Conservation (phyloP, 176 grass and related monocot species). For the Canna indica region DNA sequence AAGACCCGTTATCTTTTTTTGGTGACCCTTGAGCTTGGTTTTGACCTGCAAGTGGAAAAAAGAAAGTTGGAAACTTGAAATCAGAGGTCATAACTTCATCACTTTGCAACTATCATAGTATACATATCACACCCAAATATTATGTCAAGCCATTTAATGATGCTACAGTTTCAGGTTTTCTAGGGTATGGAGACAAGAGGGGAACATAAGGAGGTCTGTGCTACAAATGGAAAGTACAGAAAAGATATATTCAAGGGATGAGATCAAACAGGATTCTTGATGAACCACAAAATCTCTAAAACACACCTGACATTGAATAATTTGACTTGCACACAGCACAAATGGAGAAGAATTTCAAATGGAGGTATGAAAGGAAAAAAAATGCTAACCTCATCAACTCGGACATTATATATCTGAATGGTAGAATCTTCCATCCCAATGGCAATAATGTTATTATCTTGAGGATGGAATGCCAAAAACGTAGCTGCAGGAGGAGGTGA, state of each 20-base stretch:
- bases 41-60: constrained; percentile 42
- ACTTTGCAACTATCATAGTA: background rate
- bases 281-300: background rate
- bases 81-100: background rate
- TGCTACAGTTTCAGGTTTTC: background rate
- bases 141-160: background rate
- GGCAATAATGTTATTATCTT: constrained; percentile 99
- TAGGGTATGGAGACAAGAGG: background rate
- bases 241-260: too few relatives aligned
- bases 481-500: constrained; percentile 86
- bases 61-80: background rate
- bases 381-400: constrained; percentile 70
- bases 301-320: background rate
- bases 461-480: constrained; percentile 89
- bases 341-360: background rate
- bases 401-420: constrained; percentile 98
- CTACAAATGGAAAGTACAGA: background rate
- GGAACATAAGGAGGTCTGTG: background rate
- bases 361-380: background rate
- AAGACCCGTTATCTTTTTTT: constrained; percentile 88
- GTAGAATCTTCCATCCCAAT: constrained; percentile 97
- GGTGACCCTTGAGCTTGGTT: constrained; percentile 96
- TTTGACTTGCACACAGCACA: background rate
- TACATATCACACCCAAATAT: background rate
- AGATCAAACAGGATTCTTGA: background rate